Evolutionary conservation across 805 yeast species (phyloP), one percentile per base, ranked within the genome.

Genomic region (Alloascoidea hylecoeti): DNA sequence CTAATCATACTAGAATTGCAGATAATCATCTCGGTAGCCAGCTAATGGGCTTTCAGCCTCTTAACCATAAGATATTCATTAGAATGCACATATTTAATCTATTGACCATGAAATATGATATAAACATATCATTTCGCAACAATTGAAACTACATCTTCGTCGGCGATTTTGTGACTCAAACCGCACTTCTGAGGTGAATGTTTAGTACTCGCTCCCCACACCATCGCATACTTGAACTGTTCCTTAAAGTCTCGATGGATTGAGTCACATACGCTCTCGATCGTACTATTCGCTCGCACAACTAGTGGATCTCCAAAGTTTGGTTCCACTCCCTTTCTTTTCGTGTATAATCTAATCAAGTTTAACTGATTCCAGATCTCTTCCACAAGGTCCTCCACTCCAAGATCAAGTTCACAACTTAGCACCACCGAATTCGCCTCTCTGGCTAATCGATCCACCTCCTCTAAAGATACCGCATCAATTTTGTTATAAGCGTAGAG

Each of bases 101-200:
- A n/a, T n/a, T n/a, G n/a, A n/a, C n/a, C n/a, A n/a, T n/a, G n/a
- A n/a, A n/a, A n/a, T n/a, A n/a, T n/a, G n/a, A n/a, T n/a, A n/a
- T n/a, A n/a, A n/a, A n/a, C n/a, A n/a, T n/a, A n/a, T n/a, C n/a
- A 86, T 61, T 86, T 89, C 15, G 96, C 75, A 37, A 89, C 85
- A 41, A 89, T 74, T 37, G 92, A 78, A 16, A 92, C 89, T 14
- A 89, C 98, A 54, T 89, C 98, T 53, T 88, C 96, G 53, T 89
- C 97, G 47, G 82, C 75, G 12, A 92, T 78, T 28, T 64, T 63
- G 55, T 89, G 98, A 44, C 54, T 71, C 41, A 89, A 63, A 0
- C 98, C 97, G 65, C 97, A 89, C 53, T 89, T 89, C 53, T 89
- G 98, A 3, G 97, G 97, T 27, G 89, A 83, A 53, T 85, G 95